Evolutionary conservation across 164 flowering plant genomes (phyloP).

Genomic region (Liriodendron chinense): DNA sequence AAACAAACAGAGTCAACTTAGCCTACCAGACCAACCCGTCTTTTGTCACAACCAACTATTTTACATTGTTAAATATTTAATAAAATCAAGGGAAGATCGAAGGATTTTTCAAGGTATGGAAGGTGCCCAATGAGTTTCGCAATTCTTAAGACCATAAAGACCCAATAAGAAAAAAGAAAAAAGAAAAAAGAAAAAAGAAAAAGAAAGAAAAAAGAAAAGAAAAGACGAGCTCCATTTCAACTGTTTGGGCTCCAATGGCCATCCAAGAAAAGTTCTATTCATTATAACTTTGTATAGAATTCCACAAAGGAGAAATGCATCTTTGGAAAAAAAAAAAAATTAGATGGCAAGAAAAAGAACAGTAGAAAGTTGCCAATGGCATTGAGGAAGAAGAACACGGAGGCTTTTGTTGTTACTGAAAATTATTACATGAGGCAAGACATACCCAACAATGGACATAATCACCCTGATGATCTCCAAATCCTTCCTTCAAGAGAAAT

Average conservation of each 20-base stretch:
- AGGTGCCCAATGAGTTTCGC: neutral
- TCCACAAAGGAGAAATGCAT: neutral
- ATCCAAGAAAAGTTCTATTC: neutral
- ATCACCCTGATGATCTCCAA: conserved; percentile 41
- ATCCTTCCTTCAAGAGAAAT: conserved; percentile 73
- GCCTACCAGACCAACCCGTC: too few relatives aligned
- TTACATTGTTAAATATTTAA: neutral
- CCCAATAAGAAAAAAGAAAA: too few relatives aligned
- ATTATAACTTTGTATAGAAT: neutral
- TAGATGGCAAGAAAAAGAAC: neutral
- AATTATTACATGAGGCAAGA: conserved; percentile 14
- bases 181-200: too few relatives aligned
- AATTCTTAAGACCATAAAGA: neutral
- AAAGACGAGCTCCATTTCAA: neutral
- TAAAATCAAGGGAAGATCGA: neutral
- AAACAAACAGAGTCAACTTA: too few relatives aligned
- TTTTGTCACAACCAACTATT: neutral
- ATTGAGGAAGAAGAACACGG: neutral
- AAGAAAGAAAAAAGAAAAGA: too few relatives aligned
- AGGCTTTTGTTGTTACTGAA: conserved; percentile 14
- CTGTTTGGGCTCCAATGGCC: neutral
- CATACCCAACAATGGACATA: neutral
- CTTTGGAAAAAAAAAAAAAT: neutral
- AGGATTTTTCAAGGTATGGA: neutral
- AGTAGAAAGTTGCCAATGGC: neutral